Conservation (phyloP, 2,329 filamentous ascomycete species). For the Annulohypoxylon truncatum region DNA sequence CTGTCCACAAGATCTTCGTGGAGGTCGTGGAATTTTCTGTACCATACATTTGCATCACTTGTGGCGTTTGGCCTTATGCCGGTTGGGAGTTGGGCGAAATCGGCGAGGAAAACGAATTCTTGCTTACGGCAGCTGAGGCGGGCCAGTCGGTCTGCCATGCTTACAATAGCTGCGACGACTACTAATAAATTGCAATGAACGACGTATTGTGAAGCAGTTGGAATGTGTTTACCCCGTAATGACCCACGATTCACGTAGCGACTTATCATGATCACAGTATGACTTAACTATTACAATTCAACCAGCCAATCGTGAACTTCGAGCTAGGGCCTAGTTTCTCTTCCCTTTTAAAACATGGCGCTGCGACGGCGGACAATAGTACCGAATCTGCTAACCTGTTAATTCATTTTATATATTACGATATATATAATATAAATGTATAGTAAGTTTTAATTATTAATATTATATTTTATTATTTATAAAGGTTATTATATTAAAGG, state of each 20-base stretch:
- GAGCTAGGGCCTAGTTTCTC: background rate
- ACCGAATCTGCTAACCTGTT: too few species aligned
- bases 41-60: background rate
- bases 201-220: background rate
- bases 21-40: background rate
- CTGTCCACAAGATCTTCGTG: background rate
- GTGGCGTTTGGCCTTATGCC: background rate
- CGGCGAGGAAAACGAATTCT: background rate
- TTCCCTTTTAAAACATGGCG: background rate
- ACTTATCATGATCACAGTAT: constrained; percentile 3
- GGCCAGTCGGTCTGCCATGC: background rate
- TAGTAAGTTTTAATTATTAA: too few species aligned
- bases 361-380: too few species aligned
- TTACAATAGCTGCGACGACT: background rate
- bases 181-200: constrained; percentile 8
- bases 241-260: background rate
- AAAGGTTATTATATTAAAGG: too few species aligned
- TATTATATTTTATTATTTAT: too few species aligned
- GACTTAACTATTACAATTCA: constrained; percentile 16
- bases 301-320: background rate
- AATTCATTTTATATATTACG: too few species aligned
- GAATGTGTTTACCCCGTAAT: background rate
- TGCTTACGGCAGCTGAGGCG: background rate
- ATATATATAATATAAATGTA: too few species aligned
- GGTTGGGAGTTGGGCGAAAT: background rate